These are phyloP conservation scores for Spathaspora girioi DNA, from an alignment of 805 yeast species.

Conservation along the genomic window DNA sequence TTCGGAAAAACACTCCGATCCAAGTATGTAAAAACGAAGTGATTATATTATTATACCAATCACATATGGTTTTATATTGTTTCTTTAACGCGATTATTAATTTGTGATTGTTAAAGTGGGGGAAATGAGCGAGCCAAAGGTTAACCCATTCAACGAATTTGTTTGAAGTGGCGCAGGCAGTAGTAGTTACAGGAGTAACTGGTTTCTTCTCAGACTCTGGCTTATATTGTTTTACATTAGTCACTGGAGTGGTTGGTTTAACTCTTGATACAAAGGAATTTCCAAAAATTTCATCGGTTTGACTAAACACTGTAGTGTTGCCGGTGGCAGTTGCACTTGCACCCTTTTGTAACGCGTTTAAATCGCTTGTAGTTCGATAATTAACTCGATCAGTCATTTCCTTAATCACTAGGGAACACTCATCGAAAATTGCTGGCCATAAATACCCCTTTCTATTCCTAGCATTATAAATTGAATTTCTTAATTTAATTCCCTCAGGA, in stretches of 20 bases:
- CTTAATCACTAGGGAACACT: slow-evolving; percentile 54
- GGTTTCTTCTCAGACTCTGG: background rate
- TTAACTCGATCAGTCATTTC: slow-evolving; percentile 43
- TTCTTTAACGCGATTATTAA: background rate
- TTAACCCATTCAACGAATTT: background rate
- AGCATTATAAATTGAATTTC: slow-evolving; percentile 53
- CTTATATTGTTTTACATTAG: background rate
- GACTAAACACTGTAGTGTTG: background rate
- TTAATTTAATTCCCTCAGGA: slow-evolving; percentile 36
- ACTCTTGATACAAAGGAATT: slow-evolving; percentile 20
- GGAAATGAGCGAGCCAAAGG: background rate
- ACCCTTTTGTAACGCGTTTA: slow-evolving; percentile 22
- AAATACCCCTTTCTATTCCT: slow-evolving; percentile 41
- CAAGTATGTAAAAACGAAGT: slow-evolving; percentile 25
- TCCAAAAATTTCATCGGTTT: slow-evolving; percentile 30
- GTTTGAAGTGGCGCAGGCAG: too few relatives aligned
- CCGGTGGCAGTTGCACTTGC: too few relatives aligned
- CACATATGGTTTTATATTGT: slow-evolving; percentile 1
- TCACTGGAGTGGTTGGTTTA: background rate
- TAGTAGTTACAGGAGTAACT: too few relatives aligned
- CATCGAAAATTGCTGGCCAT: slow-evolving; percentile 61
- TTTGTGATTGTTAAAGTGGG: background rate
- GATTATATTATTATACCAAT: background rate
- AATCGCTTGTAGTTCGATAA: slow-evolving; percentile 27
- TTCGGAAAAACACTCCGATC: slow-evolving; percentile 33